phyloP scores from a whole-genome alignment of 176 grass and related monocot genomes.

The Otatea glauca region DNA sequence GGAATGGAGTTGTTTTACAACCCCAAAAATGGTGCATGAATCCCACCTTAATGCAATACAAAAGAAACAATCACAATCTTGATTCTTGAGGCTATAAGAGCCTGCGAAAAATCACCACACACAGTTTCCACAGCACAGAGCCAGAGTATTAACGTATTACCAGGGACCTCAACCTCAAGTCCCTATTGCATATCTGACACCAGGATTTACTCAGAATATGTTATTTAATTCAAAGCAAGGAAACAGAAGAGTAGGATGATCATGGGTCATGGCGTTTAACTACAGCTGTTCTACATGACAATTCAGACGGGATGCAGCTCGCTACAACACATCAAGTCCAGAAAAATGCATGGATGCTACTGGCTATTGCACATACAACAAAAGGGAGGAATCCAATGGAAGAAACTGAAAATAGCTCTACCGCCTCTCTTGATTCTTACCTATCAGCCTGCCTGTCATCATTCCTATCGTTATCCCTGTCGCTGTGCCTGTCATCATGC shows the following conservation, averaged over 20 bases:
- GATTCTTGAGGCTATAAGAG: background rate
- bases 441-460: conserved; percentile 41
- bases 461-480: conserved; percentile 24
- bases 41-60: conserved; percentile 1
- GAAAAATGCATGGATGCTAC: conserved; percentile 38
- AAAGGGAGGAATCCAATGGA: conserved; percentile 28
- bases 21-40: background rate
- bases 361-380: conserved; percentile 62
- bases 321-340: conserved; percentile 31
- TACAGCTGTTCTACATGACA: conserved; percentile 46
- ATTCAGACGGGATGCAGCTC: conserved; percentile 27
- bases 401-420: conserved; percentile 29
- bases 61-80: background rate
- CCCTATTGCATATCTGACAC: conserved; percentile 21
- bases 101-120: background rate
- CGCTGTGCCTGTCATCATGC: conserved; percentile 29
- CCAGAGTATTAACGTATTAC: background rate
- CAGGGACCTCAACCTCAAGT: background rate
- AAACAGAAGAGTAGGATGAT: conserved; percentile 40
- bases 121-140: background rate
- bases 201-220: conserved; percentile 41
- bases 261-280: conserved; percentile 44
- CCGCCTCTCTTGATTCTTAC: conserved; percentile 51
- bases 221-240: conserved; percentile 36
- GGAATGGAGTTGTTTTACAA: background rate